Evolutionary conservation across 75 land plant genomes (phyloP).

Genomic region (Chamaecyparis obtusa): DNA sequence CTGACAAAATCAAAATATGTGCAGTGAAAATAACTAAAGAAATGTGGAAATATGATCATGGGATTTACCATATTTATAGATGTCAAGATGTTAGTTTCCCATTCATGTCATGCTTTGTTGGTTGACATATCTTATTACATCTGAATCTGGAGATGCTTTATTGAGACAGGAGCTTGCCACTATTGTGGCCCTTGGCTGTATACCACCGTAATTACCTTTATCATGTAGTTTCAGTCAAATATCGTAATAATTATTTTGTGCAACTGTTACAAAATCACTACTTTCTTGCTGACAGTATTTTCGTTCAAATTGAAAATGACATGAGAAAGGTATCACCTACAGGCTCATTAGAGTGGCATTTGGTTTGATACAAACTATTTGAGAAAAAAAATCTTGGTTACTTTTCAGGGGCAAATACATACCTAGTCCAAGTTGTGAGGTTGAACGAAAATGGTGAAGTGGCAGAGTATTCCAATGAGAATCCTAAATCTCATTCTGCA

Average conservation of each 20-base stretch:
- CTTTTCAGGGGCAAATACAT: slow-evolving; percentile 27
- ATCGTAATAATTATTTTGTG: background rate
- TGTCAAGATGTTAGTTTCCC: background rate
- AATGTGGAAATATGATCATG: background rate
- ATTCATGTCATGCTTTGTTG: background rate
- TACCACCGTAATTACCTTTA: background rate
- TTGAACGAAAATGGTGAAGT: slow-evolving; percentile 18
- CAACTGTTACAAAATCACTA: background rate
- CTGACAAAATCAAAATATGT: background rate
- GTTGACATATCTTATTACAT: background rate
- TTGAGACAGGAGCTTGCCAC: background rate
- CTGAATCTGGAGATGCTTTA: background rate
- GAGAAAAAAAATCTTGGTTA: background rate
- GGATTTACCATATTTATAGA: background rate
- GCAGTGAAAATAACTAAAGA: background rate
- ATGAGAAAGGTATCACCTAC: background rate
- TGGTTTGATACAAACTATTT: background rate
- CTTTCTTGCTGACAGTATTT: background rate
- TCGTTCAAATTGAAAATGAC: background rate
- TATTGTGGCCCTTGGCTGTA: background rate
- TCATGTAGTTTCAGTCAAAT: background rate
- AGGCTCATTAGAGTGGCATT: background rate
- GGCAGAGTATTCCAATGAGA: slow-evolving; percentile 13
- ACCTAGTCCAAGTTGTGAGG: slow-evolving; percentile 24
- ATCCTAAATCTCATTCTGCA: slow-evolving; percentile 10